A percentile compares a stretch with the other conserved stretches of the same genome.
Evolutionary conservation across 495 filamentous ascomycete species (phyloP).

Genomic region (Friedmanniomyces endolithicus): DNA sequence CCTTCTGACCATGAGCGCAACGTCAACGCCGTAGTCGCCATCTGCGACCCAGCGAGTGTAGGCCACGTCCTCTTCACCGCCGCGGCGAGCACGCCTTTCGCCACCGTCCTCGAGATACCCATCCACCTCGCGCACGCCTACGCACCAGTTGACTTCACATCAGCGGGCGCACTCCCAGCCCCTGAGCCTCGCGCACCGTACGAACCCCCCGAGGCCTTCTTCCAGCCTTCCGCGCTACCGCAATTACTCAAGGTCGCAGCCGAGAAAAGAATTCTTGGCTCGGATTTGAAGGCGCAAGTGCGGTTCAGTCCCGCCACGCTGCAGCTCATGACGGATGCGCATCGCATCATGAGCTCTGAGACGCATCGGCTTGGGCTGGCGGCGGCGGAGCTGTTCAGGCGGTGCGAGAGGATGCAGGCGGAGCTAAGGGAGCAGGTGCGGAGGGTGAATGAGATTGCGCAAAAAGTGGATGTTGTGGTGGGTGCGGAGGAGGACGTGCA

Average conservation of each 20-base stretch:
- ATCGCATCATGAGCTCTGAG: conserved; percentile 60
- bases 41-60: conserved; percentile 56
- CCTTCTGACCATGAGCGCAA: conserved; percentile 30
- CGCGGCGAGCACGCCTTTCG: conserved; percentile 48
- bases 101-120: conserved; percentile 55
- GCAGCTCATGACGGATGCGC: conserved; percentile 61
- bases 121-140: conserved; percentile 24
- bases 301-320: conserved; percentile 64
- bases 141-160: conserved; percentile 3
- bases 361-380: conserved; percentile 59
- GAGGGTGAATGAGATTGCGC: conserved; percentile 33
- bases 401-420: conserved; percentile 56
- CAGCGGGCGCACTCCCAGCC: conserved; percentile 6
- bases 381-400: conserved; percentile 69
- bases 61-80: conserved; percentile 68
- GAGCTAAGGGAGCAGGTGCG: conserved; percentile 61
- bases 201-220: conserved; percentile 54
- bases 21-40: conserved; percentile 43
- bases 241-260: conserved; percentile 48
- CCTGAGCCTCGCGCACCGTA: conserved; percentile 51
- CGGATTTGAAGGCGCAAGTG: conserved; percentile 55
- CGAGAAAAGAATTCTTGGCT: conserved; percentile 45
- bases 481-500: conserved; percentile 40
- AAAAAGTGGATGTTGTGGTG: conserved; percentile 39
- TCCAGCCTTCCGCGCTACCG: conserved; percentile 45